Evolutionary conservation across 371 early-diverging fungal species (phyloP).

Genomic region (Choanephora cucurbitarum): DNA sequence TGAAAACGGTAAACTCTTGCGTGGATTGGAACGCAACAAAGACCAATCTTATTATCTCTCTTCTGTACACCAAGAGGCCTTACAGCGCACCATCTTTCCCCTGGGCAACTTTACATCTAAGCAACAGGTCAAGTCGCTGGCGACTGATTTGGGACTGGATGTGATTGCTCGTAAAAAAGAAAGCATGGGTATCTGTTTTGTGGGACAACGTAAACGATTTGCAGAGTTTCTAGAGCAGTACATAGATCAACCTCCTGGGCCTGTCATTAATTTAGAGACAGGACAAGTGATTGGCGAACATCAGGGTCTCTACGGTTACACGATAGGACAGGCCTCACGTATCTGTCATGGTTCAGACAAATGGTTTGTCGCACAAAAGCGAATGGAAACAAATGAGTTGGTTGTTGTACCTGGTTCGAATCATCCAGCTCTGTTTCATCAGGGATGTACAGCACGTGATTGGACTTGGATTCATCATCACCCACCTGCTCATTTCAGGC

Average conservation of each 20-base stretch:
- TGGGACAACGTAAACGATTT: conserved; percentile 81
- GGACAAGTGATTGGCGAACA: conserved; percentile 68
- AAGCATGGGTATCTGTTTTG: conserved; percentile 97
- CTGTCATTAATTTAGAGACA: conserved; percentile 55
- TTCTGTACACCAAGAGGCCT: conserved; percentile 52
- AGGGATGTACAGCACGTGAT: conserved; percentile 35
- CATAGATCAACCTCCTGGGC: conserved; percentile 62
- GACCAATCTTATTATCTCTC: conserved; percentile 96
- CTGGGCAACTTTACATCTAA: conserved; percentile 76
- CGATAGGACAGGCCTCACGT: conserved; percentile 74
- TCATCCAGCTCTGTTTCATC: conserved; percentile 45
- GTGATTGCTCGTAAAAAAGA: conserved; percentile 76
- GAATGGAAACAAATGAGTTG: conserved; percentile 32
- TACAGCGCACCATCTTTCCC: conserved; percentile 78
- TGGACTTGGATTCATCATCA: conserved; percentile 49
- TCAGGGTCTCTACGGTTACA: conserved; percentile 69
- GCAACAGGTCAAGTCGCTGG: conserved; percentile 71
- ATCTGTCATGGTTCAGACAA: conserved; percentile 59
- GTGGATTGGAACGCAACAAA: conserved; percentile 72
- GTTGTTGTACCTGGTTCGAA: conserved; percentile 46
- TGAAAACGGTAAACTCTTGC: conserved; percentile 32
- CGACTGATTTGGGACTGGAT: conserved; percentile 54
- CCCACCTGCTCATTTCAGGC: conserved; percentile 9
- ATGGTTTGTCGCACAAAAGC: conserved; percentile 57
- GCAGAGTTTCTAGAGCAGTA: conserved; percentile 76